Conservation (phyloP, 2,329 filamentous ascomycete species). For the Trichophyton mentagrophytes region DNA sequence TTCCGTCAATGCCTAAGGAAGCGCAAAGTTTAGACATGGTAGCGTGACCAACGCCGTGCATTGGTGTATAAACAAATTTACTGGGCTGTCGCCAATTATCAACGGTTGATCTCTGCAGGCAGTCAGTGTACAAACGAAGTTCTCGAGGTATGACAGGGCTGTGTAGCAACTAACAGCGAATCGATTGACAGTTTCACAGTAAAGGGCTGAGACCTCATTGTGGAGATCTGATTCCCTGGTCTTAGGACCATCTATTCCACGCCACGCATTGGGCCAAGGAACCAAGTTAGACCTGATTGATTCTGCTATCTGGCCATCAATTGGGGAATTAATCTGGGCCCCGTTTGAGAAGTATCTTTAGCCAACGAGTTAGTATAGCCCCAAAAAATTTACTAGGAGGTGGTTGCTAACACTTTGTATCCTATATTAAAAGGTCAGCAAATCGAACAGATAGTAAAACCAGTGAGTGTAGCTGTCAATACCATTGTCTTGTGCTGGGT, state of each 20-base stretch:
- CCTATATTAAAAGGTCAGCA: constrained; percentile 21
- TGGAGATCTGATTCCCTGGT: constrained; percentile 20
- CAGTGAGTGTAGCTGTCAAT: not conserved
- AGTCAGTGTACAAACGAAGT: not conserved
- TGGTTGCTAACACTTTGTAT: constrained; percentile 44
- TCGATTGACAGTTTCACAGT: constrained; percentile 20
- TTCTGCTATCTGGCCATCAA: constrained; percentile 45
- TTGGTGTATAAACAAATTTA: constrained; percentile 32
- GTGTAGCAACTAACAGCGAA: constrained; percentile 20
- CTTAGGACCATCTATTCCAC: constrained; percentile 35
- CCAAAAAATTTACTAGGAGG: not conserved
- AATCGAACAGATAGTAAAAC: not conserved
- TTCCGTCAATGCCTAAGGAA: constrained; percentile 23
- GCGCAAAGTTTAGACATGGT: constrained; percentile 25
- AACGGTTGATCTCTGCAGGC: constrained; percentile 23
- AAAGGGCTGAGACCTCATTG: constrained; percentile 19
- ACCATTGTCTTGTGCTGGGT: constrained; percentile 51
- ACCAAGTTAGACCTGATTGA: constrained; percentile 44
- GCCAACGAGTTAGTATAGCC: constrained; percentile 14
- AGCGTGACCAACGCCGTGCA: constrained; percentile 30
- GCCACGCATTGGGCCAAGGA: constrained; percentile 35
- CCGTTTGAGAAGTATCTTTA: constrained; percentile 48
- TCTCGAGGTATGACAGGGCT: not conserved
- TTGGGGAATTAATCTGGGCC: constrained; percentile 52
- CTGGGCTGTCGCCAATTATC: constrained; percentile 18